A percentile compares a stretch with the other conserved stretches of the same genome.
phyloP scores from a whole-genome alignment of 2,329 filamentous ascomycete genomes.

The Pyrenophora seminiperda region DNA sequence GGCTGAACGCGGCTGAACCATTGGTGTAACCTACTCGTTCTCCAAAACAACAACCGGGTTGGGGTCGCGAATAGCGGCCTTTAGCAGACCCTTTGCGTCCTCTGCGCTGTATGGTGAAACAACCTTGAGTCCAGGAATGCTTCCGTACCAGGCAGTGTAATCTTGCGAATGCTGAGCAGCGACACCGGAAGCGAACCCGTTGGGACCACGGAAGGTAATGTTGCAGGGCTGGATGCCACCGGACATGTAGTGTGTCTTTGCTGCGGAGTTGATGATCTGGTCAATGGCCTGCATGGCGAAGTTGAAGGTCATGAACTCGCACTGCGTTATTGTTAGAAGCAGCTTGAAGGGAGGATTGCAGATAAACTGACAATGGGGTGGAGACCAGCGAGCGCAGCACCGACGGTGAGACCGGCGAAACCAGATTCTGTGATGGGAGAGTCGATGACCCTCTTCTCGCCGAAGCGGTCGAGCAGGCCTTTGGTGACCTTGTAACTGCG shows the following conservation, averaged over 20 bases:
- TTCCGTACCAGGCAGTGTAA: constrained; percentile 98
- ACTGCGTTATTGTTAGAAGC: constrained; percentile 57
- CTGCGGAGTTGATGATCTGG: constrained; percentile 98
- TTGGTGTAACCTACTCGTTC: constrained; percentile 52
- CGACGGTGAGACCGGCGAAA: constrained; percentile 90
- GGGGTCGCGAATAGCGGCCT: constrained; percentile 96
- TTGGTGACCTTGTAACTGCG: constrained; percentile 95
- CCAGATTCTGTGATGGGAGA: constrained; percentile 98
- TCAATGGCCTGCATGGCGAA: constrained; percentile 99
- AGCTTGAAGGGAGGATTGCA: not conserved
- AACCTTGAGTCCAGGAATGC: constrained; percentile 96
- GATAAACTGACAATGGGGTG: constrained; percentile 78
- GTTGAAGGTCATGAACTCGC: constrained; percentile 99
- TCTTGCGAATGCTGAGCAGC: constrained; percentile 98
- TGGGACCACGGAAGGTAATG: constrained; percentile 98
- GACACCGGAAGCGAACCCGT: constrained; percentile 95
- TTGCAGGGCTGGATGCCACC: constrained; percentile 99
- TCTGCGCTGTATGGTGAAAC: constrained; percentile 95
- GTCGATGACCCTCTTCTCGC: constrained; percentile 96
- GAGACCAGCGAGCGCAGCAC: constrained; percentile 90
- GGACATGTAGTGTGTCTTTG: constrained; percentile 99
- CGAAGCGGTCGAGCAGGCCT: constrained; percentile 94
- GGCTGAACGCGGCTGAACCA: not conserved
- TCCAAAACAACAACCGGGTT: constrained; percentile 83
- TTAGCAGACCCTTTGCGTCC: constrained; percentile 96